These are phyloP conservation scores for Pachysolen tannophilus DNA, from an alignment of 805 yeast genomes.

Conservation along the genomic window DNA sequence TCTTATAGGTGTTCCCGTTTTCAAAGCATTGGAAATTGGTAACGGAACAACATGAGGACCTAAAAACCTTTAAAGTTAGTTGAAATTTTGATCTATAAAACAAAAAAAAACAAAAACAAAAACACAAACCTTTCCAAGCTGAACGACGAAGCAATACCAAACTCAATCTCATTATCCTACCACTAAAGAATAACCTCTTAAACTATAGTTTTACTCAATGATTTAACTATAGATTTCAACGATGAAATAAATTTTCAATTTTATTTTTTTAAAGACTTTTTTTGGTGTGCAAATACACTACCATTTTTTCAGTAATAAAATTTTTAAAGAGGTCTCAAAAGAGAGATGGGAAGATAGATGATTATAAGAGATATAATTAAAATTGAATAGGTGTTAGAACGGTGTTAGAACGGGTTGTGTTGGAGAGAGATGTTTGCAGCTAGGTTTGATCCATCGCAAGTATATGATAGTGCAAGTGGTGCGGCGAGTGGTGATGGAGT, in stretches of 20 bases:
- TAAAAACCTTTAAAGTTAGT: conserved; percentile 10
- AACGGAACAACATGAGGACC: conserved; percentile 93
- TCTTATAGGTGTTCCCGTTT: conserved; percentile 77
- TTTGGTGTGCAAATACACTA: too few species aligned
- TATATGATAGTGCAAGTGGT: conserved; percentile 11
- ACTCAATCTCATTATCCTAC: conserved; percentile 28
- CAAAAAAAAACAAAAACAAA: background rate
- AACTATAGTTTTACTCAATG: conserved; percentile 4
- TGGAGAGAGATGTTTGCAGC: conserved; percentile 7
- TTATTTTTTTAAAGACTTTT: too few species aligned
- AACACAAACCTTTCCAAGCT: conserved; percentile 49
- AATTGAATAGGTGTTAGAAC: too few species aligned
- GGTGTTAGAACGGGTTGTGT: conserved; percentile 4
- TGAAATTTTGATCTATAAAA: too few species aligned
- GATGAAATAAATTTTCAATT: too few species aligned
- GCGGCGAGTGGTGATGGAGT: conserved; percentile 11
- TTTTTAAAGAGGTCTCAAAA: too few species aligned
- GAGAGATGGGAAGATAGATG: too few species aligned
- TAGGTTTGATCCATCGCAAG: conserved; percentile 15
- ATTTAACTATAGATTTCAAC: conserved; percentile 1
- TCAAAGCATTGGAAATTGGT: conserved; percentile 81
- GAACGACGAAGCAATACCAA: conserved; percentile 38
- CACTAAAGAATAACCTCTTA: too few species aligned
- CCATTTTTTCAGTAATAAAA: too few species aligned
- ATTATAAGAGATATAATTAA: too few species aligned